phyloP scores from a whole-genome alignment of 345 rosid genomes.

The Brassica nigra region DNA sequence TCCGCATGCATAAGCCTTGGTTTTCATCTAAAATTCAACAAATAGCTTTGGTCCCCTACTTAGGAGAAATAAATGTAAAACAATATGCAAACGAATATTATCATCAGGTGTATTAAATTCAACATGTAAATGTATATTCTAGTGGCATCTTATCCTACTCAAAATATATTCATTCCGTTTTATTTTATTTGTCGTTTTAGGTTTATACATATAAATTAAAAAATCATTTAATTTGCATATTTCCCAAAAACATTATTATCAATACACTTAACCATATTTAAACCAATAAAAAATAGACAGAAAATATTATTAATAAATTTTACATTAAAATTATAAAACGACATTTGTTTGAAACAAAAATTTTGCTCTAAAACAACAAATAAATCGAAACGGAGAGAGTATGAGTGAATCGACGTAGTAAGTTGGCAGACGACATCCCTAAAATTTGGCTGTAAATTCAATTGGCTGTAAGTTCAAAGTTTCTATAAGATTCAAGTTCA shows the following conservation, averaged over 20 bases:
- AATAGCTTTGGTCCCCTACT: conserved; percentile 39
- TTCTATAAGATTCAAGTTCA: neutral
- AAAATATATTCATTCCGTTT: neutral
- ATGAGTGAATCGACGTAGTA: neutral
- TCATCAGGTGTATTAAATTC: neutral
- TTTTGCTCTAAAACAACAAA: too few species aligned
- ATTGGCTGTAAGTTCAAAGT: neutral
- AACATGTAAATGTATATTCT: neutral
- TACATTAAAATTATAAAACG: too few species aligned
- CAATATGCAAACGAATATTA: neutral
- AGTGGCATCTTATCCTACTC: neutral
- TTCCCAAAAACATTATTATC: too few species aligned
- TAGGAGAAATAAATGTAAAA: conserved; percentile 19
- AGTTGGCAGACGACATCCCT: neutral
- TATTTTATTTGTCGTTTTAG: too few species aligned
- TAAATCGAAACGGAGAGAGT: too few species aligned
- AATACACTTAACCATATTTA: too few species aligned
- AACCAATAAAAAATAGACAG: too few species aligned
- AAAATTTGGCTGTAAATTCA: neutral
- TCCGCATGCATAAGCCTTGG: conserved; percentile 30
- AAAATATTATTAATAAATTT: too few species aligned
- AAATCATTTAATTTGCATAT: too few species aligned
- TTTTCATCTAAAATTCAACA: conserved; percentile 29
- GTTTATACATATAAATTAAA: too few species aligned
- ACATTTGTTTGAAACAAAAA: too few species aligned